Conservation (phyloP, 768 basidiomycete species). For the Leccinum subgranulosum region DNA sequence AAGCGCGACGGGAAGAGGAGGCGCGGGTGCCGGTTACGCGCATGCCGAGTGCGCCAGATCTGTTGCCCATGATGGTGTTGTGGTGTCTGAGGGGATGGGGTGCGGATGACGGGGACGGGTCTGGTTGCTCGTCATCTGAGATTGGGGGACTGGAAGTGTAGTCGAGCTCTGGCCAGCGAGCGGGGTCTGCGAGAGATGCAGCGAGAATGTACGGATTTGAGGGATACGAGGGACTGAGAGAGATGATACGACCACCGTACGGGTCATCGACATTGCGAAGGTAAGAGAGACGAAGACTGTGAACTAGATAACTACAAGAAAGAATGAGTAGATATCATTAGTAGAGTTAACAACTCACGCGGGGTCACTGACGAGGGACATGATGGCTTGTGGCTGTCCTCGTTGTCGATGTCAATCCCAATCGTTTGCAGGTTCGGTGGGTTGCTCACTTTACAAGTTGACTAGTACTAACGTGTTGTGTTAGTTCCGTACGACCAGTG, state of each 20-base stretch:
- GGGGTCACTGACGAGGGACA: slow-evolving; percentile 67
- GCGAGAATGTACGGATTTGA: slow-evolving; percentile 83
- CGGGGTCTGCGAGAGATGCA: slow-evolving; percentile 71
- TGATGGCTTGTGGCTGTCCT: slow-evolving; percentile 20
- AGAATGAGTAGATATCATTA: too few species aligned
- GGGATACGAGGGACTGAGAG: slow-evolving; percentile 72
- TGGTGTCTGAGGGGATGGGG: slow-evolving; percentile 66
- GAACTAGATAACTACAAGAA: slow-evolving; percentile 65
- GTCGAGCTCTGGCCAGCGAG: slow-evolving; percentile 83
- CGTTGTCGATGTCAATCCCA: slow-evolving; percentile 30
- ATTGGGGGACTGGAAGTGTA: slow-evolving; percentile 68
- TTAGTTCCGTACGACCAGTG: slow-evolving; percentile 74
- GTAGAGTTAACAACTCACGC: slow-evolving; percentile 36
- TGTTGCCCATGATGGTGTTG: slow-evolving; percentile 80
- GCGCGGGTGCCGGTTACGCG: slow-evolving; percentile 65
- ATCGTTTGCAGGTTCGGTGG: slow-evolving; percentile 57
- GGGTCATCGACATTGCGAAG: slow-evolving; percentile 88
- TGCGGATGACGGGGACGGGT: slow-evolving; percentile 30
- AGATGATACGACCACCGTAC: slow-evolving; percentile 77
- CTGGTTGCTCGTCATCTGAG: slow-evolving; percentile 63
- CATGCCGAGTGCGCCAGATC: slow-evolving; percentile 72
- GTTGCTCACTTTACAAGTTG: slow-evolving; percentile 17
- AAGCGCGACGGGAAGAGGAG: slow-evolving; percentile 51
- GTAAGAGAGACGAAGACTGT: slow-evolving; percentile 80
- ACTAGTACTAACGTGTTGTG: too few species aligned